A percentile compares a stretch with the other conserved stretches of the same genome.
Conservation (phyloP, 768 basidiomycete species). For the Lentinus brumalis region DNA sequence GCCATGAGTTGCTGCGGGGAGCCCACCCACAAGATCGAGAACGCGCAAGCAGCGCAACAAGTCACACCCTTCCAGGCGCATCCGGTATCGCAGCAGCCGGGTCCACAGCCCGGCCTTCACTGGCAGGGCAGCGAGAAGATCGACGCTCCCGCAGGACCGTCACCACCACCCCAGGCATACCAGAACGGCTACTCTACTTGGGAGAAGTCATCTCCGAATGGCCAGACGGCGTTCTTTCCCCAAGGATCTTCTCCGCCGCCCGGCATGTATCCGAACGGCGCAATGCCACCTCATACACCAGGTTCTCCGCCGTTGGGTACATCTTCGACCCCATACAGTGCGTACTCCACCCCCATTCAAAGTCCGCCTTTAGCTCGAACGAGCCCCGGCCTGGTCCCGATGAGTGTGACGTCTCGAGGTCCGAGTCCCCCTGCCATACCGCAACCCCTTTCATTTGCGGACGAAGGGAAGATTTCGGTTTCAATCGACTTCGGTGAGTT, state of each 20-base stretch:
- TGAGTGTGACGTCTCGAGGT: slow-evolving; percentile 23
- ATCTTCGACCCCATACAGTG: slow-evolving; percentile 3
- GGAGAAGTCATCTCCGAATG: slow-evolving; percentile 18
- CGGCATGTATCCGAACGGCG: slow-evolving; percentile 10
- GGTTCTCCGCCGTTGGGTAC: slow-evolving; percentile 11
- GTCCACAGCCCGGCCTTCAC: slow-evolving; percentile 37
- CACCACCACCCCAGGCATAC: slow-evolving; percentile 46
- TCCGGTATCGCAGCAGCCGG: slow-evolving; percentile 56
- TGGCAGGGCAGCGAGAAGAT: slow-evolving; percentile 44
- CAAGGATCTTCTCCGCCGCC: slow-evolving; percentile 23
- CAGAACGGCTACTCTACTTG: slow-evolving; percentile 10
- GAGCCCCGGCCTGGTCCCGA: slow-evolving; percentile 23
- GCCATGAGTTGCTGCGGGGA: slow-evolving; percentile 75
- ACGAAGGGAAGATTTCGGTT: slow-evolving; percentile 81
- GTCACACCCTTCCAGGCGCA: slow-evolving; percentile 24
- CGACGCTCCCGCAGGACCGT: slow-evolving; percentile 45
- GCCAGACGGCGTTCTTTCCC: slow-evolving; percentile 15
- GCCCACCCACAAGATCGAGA: slow-evolving; percentile 30
- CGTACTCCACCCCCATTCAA: slow-evolving; percentile 6
- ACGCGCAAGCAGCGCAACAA: slow-evolving; percentile 38
- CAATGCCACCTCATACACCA: slow-evolving; percentile 3
- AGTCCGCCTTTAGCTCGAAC: slow-evolving; percentile 32
- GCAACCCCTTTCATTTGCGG: slow-evolving; percentile 25
- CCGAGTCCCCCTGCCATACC: slow-evolving; percentile 25
- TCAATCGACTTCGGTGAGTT: slow-evolving; percentile 80